These are phyloP conservation scores for Gymnopilus junonius DNA, from an alignment of 768 basidiomycete genomes.

Conservation along the genomic window DNA sequence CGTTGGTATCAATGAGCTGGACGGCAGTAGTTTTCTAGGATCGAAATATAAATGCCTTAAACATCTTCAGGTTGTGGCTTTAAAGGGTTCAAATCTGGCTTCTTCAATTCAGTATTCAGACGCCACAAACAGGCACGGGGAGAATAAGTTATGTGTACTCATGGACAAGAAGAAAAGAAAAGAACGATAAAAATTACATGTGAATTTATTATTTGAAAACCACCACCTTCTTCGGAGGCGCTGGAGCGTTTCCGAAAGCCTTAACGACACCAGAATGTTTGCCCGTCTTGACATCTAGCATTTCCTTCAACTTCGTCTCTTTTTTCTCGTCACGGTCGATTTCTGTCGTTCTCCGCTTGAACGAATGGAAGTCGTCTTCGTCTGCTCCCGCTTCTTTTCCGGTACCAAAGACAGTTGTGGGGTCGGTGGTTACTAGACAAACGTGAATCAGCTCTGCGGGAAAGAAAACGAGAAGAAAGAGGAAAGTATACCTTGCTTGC, in stretches of 20 bases:
- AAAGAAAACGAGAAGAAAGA: neutral
- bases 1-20: no score
- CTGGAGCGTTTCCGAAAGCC: constrained; percentile 31
- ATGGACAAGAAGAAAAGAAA: neutral
- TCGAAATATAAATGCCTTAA: no score
- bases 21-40: no score
- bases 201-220: constrained; percentile 23
- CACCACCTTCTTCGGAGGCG: constrained; percentile 42
- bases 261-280: constrained; percentile 45
- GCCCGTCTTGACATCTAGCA: constrained; percentile 47
- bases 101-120: no score
- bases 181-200: neutral
- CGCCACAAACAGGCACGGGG: no score
- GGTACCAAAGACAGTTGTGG: constrained; percentile 43
- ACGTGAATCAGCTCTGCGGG: constrained; percentile 6
- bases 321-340: constrained; percentile 64
- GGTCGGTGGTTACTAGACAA: constrained; percentile 32
- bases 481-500: constrained; percentile 53
- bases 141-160: no score
- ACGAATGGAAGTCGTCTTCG: constrained; percentile 91
- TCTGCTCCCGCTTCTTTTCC: constrained; percentile 76
- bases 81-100: no score
- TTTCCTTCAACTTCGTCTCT: constrained; percentile 45
- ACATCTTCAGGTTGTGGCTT: no score
- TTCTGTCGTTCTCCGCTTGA: constrained; percentile 67